phyloP scores from a whole-genome alignment of 148 eudicot genomes.

The Fagopyrum tataricum region DNA sequence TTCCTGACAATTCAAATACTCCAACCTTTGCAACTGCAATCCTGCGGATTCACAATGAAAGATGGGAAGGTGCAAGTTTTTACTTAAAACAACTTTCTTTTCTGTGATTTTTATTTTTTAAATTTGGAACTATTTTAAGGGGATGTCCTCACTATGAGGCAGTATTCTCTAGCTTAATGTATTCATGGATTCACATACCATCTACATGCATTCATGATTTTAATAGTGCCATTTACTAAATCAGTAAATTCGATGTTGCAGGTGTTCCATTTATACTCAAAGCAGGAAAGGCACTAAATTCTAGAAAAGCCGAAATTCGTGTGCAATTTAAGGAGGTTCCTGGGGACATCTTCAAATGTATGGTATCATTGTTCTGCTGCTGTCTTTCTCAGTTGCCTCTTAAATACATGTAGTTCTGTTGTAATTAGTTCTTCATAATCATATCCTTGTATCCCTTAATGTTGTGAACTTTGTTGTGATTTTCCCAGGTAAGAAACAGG shows the following conservation, averaged over 20 bases:
- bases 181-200: not conserved
- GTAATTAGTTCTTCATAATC: not conserved
- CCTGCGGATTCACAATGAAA: conserved; percentile 80
- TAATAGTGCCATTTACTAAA: not conserved
- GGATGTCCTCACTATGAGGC: not conserved
- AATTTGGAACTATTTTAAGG: not conserved
- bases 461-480: conserved; percentile 9
- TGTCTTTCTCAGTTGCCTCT: not conserved
- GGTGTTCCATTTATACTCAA: conserved; percentile 95
- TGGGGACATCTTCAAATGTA: conserved; percentile 92
- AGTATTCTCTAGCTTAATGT: not conserved
- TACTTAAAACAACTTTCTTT: not conserved
- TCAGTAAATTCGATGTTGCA: conserved; percentile 24
- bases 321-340: conserved; percentile 95
- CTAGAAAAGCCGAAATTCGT: conserved; percentile 92
- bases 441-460: not conserved
- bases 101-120: not conserved
- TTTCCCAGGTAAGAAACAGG: conserved; percentile 76
- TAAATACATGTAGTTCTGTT: not conserved
- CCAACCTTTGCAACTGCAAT: conserved; percentile 92
- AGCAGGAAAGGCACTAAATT: conserved; percentile 87
- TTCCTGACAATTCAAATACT: conserved; percentile 79
- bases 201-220: conserved; percentile 2
- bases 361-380: conserved; percentile 18
- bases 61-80: conserved; percentile 84